Base-by-base conservation (phyloP, 1,284 basidiomycete species). In the Inonotus obliquus region DNA sequence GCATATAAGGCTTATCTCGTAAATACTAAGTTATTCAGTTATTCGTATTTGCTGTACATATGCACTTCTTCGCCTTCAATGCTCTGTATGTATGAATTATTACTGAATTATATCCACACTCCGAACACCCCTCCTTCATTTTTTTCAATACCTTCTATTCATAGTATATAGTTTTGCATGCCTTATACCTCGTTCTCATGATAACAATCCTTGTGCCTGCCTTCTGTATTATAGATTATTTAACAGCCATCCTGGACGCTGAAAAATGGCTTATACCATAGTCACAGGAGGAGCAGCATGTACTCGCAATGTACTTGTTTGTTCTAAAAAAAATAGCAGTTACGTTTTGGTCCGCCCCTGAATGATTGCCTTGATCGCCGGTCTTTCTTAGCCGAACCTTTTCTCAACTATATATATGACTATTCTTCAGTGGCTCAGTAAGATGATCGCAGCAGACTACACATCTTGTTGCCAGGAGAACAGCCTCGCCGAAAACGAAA, bases 201-300 rank as follows among this genome's bases (percentile, higher is more conserved):
- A 23, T n/a, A 54, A 23, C 32, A 9, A 4, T 32, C 32, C 32
- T 32, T 32, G 32, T 32, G 32, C 32, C 32, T 32, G 32, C 32
- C n/a, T 54, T 44, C 19, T 60, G 61, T 62, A 57, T 58, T 58
- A 53, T 62, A 57, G 61, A 62, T 35, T 62, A 62, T 62, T 62
- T 62, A 62, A 62, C 37, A 53, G 48, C 41, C 51, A 25, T 23
- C 44, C 21, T 51, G 38, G 53, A 37, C 39, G 59, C 27, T 54
- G 39, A 59, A 45, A 41, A 44, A 38, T 23, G 32, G 17, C 51
- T 14, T 54, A 60, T 60, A 60, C 59, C 59, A 60, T 57, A 32
- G 29, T 35, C 35, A 7, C 29, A 47, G 44, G 27, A 32, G 21
- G 9, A 23, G 32, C n/a, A 45, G 17, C 47, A 38, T 57, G 29